Conservation (phyloP, 495 filamentous ascomycete species). For the Friedmanniomyces endolithicus region DNA sequence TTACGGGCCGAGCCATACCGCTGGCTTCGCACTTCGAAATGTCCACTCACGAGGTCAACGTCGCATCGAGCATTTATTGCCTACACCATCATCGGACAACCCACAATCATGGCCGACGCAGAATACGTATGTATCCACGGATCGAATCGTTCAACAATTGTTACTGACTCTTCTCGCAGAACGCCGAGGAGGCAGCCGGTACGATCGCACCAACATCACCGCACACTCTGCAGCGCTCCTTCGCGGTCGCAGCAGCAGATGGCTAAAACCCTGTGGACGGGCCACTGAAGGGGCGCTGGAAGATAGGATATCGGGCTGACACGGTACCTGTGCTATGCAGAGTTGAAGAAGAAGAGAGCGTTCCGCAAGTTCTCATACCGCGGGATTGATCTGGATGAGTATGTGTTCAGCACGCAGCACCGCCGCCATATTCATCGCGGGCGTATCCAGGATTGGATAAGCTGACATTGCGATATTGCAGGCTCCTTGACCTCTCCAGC, state of each 20-base stretch:
- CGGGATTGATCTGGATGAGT: constrained; percentile 98
- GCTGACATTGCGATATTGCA: constrained; percentile 26
- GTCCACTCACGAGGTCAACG: background rate
- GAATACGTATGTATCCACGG: constrained; percentile 68
- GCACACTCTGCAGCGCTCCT: constrained; percentile 8
- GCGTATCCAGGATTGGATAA: background rate
- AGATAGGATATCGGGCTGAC: constrained; percentile 33
- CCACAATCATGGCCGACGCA: constrained; percentile 73
- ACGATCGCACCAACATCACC: constrained; percentile 27
- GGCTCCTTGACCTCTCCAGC: constrained; percentile 94
- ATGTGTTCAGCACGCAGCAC: constrained; percentile 32
- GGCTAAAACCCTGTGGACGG: constrained; percentile 19
- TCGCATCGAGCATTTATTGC: background rate
- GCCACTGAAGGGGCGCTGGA: constrained; percentile 26
- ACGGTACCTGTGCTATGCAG: constrained; percentile 31
- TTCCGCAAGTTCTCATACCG: constrained; percentile 99
- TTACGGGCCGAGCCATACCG: background rate
- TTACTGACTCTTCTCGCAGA: constrained; percentile 38
- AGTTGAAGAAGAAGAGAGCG: constrained; percentile 98
- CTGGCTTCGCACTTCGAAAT: too few species aligned
- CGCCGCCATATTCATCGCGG: background rate
- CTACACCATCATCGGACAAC: background rate
- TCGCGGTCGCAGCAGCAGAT: constrained; percentile 1
- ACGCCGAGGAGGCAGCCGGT: constrained; percentile 91
- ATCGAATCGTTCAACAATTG: background rate